Base-by-base conservation (phyloP, 345 rosid species). In the Murraya koenigii region DNA sequence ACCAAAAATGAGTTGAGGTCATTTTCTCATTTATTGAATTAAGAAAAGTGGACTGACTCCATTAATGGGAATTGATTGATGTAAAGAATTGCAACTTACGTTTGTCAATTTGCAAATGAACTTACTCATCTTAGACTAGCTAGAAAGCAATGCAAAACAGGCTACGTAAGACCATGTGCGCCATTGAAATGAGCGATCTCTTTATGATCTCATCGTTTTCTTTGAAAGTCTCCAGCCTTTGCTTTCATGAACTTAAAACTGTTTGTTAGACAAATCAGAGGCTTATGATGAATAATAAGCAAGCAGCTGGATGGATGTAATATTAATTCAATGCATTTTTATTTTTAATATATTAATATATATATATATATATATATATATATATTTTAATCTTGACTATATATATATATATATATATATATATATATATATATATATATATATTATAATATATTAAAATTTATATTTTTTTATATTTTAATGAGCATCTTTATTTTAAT, bases 31-130 rank as follows among this genome's bases (percentile, higher is more conserved):
- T 52, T 17, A 17, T 52, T 17, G 56, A 17, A 5, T 52, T 52
- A 17, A 17, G 22, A 19, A 52, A 52, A 52, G 0, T 4, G 2
- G 56, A 52, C 0, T n/a, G 5, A 20, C 26, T 47, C 23, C 62
- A n/a, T 28, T 23, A 62, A 26, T 49, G 32, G 63, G 2, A 7
- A 75, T 38, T 26, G 82, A 80, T 64, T 80, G 83, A 76, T 55
- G 73, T 71, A 23, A n/a, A 22, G 28, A 10, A 7, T 10, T 39
- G 61, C 74, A 58, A 66, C 38, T n/a, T 44, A 64, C 62, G 79
- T 64, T 70, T 80, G 80, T 80, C 69, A 22, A 65, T 71, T 80
- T 65, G 49, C 80, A 72, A 59, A 36, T 76, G 69, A 64, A 59
- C 35, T 23, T 36, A 33, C 28, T 26, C 52, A 11, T 30, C 39